Evolutionary conservation across 2,329 filamentous ascomycete species (phyloP).

Genomic region (Ceratocystis cacaofunesta): DNA sequence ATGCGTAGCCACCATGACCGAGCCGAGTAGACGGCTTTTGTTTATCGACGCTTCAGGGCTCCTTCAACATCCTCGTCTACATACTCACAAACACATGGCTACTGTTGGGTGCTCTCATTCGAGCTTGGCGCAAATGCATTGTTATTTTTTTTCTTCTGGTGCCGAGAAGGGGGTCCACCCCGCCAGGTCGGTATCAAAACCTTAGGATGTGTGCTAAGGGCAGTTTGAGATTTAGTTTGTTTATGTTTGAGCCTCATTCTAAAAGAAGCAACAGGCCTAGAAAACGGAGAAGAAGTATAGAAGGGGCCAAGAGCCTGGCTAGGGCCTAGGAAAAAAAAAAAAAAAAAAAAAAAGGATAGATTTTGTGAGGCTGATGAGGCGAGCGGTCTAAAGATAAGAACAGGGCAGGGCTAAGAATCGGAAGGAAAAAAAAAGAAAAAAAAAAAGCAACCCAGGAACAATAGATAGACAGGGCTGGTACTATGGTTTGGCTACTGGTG

Average conservation of each 20-base stretch:
- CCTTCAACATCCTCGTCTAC: neutral
- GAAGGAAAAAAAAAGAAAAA: neutral
- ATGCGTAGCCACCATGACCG: too few species aligned
- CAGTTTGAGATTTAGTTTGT: slow-evolving; percentile 5
- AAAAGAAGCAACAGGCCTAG: neutral
- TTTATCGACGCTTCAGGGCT: neutral
- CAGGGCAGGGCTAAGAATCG: neutral
- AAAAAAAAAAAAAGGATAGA: neutral
- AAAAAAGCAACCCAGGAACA: neutral
- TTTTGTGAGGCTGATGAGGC: neutral
- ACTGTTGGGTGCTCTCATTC: neutral
- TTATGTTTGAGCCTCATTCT: slow-evolving; percentile 1
- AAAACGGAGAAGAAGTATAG: neutral
- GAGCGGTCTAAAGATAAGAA: neutral
- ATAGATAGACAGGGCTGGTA: neutral
- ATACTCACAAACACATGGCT: neutral
- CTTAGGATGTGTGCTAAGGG: neutral
- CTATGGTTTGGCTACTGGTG: neutral
- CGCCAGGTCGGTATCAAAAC: neutral
- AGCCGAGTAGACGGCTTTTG: too few species aligned
- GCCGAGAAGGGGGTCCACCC: neutral
- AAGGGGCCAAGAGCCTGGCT: neutral
- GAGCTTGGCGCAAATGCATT: neutral
- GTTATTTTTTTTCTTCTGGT: neutral
- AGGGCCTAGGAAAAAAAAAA: neutral